Evolutionary conservation across 2,329 filamentous ascomycete genomes (phyloP), one percentile per base, ranked within the genome.

Genomic region (Fusarium drepaniforme): DNA sequence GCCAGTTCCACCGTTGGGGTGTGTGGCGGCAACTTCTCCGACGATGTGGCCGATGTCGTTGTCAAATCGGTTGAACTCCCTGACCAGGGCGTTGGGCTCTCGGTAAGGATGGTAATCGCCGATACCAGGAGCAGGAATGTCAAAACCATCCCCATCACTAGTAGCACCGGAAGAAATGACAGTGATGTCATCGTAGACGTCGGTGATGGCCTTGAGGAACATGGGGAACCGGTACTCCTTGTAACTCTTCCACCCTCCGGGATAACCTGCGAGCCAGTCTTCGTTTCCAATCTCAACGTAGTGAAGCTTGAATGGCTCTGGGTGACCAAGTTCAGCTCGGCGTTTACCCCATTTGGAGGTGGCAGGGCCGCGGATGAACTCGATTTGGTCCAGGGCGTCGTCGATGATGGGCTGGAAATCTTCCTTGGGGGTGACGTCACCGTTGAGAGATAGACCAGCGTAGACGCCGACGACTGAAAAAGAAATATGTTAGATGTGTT

Each of bases 251-350:
- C 85, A 87, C 6, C 88, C 85, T 0, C 78, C 76, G 3, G 85
- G 83, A 7, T 86, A 88, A 5, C 86, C 85, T 30, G 85, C 86
- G 5, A 92, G 86, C 84, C 89, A 89, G 75, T 93, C 92, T 79
- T 93, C 92, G 79, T 93, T 93, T 68, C 92, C 92, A 51, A 93
- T 83, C 81, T 93, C 92, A 65, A 93, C 89, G 75, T 89, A 91
- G 13, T 87, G 84, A 59, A 93, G 85, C 35, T 80, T 83, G 83
- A 90, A 93, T 0, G 92, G 91, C 68, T 90, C 85, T 0, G 90
- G 86, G 75, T 92, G 88, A 5, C 92, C 92, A 3, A 91, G 85
- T 51, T 87, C 82, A 8, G 90, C 90, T 21, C 91, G 89, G 8
- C 87, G 81, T 5, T 87, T 84, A 16, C 91, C 91, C 84, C 89